Percentiles rank a stretch among this genome's conserved stretches.
Evolutionary conservation across 352 stramenopile species (phyloP).

Genomic region (Globisporangium acanthophoron): DNA sequence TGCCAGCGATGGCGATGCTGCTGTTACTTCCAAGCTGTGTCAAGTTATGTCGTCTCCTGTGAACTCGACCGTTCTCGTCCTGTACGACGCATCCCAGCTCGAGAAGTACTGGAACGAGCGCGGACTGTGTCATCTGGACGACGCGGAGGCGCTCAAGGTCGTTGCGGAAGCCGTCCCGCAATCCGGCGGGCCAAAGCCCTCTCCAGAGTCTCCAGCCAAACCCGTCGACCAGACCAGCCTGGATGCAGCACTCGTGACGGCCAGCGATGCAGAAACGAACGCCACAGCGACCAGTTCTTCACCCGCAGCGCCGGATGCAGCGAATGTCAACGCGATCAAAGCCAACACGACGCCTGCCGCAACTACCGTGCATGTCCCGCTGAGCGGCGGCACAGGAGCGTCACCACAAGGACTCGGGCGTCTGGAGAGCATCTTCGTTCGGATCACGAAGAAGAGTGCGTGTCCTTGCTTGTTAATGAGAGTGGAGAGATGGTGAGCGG

Average conservation of each 20-base stretch:
- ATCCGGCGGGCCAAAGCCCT: background rate
- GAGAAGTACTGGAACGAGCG: background rate
- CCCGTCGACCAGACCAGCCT: background rate
- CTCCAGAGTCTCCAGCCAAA: background rate
- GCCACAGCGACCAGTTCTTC: background rate
- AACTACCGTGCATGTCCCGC: background rate
- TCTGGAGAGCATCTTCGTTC: conserved; percentile 82
- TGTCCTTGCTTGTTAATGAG: background rate
- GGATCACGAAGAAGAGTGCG: conserved; percentile 82
- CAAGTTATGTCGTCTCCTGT: background rate
- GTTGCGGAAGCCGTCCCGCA: background rate
- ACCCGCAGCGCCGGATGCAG: background rate
- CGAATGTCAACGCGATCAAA: background rate
- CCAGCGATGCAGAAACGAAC: background rate
- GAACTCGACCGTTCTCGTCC: background rate
- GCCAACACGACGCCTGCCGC: background rate
- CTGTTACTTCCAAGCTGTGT: background rate
- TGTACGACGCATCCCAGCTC: background rate
- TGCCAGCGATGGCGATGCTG: background rate
- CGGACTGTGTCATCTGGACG: background rate
- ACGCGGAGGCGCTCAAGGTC: background rate
- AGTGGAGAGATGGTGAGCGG: background rate
- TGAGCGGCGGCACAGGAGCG: background rate
- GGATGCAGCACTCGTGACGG: background rate
- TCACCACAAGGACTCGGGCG: conserved; percentile 49